phyloP scores from a whole-genome alignment of 2,329 filamentous ascomycete species.

The Apiospora rasikravindrae region DNA sequence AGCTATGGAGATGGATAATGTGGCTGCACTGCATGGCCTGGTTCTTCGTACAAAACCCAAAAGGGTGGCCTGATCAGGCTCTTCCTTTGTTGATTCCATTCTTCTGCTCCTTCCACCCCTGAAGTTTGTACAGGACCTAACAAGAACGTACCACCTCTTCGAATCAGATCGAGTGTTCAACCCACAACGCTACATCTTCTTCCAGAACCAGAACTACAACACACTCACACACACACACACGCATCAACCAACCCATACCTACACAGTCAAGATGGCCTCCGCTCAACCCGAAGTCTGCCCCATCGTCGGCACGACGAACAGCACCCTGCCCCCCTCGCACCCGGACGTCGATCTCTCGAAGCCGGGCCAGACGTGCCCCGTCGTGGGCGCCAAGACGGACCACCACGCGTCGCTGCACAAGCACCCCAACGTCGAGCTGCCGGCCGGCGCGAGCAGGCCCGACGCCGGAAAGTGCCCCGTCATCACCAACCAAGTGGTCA shows the following conservation, averaged over 20 bases:
- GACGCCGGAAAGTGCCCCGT: conserved; percentile 47
- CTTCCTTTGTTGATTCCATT: conserved; percentile 5
- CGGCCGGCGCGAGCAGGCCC: conserved; percentile 29
- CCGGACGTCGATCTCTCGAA: conserved; percentile 47
- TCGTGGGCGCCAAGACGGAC: conserved; percentile 49
- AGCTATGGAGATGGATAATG: neutral
- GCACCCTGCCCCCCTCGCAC: conserved; percentile 45
- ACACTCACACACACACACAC: neutral
- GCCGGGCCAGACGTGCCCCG: conserved; percentile 47
- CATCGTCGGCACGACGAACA: conserved; percentile 49
- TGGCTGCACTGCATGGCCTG: too few species aligned
- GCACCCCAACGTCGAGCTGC: conserved; percentile 43
- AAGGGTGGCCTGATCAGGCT: neutral
- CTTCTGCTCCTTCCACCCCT: neutral
- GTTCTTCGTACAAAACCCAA: conserved; percentile 12
- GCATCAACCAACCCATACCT: neutral
- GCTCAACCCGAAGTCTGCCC: conserved; percentile 41
- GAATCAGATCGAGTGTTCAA: neutral
- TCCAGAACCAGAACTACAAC: neutral
- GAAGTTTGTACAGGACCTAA: neutral
- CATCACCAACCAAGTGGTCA: conserved; percentile 39
- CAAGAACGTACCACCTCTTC: neutral
- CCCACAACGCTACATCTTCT: neutral
- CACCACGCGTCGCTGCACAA: conserved; percentile 47
- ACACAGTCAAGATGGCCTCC: conserved; percentile 32